Percentiles rank a stretch among this genome's conserved stretches.
phyloP scores from a whole-genome alignment of 1,284 basidiomycete genomes.

The Naganishia albida region DNA sequence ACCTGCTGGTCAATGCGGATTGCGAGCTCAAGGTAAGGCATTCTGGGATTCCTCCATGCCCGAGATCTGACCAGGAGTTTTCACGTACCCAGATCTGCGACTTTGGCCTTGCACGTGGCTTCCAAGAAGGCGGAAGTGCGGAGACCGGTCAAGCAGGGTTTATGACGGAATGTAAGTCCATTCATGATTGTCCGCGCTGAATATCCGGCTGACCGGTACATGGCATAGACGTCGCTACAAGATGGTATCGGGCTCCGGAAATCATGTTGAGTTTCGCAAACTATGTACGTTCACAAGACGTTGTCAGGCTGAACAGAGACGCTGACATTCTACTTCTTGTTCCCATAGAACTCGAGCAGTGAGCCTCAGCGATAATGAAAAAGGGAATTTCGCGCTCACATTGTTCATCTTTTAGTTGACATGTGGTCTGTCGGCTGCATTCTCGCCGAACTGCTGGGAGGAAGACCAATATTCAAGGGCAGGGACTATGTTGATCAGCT shows the following conservation, averaged over 20 bases:
- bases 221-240: conserved; percentile 71
- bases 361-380: conserved; percentile 31
- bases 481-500: conserved; percentile 98
- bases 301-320: not conserved
- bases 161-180: conserved; percentile 86
- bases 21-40: conserved; percentile 73
- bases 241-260: too few species aligned
- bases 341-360: conserved; percentile 57
- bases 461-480: conserved; percentile 98
- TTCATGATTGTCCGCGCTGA: not conserved
- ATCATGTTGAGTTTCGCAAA: conserved; percentile 91
- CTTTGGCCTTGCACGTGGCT: conserved; percentile 94
- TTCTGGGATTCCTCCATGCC: not conserved
- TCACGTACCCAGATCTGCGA: conserved; percentile 74
- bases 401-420: conserved; percentile 64
- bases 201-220: not conserved
- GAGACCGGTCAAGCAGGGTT: conserved; percentile 82
- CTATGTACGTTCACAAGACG: conserved; percentile 64
- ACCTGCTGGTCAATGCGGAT: conserved; percentile 95
- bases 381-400: not conserved
- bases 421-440: conserved; percentile 99
- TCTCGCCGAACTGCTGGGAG: conserved; percentile 91
- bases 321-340: conserved; percentile 16
- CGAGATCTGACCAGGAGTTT: not conserved
- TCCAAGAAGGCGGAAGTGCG: conserved; percentile 73